Conservation (phyloP, 2,329 filamentous ascomycete species). For the Dactylonectria macrodidyma region DNA sequence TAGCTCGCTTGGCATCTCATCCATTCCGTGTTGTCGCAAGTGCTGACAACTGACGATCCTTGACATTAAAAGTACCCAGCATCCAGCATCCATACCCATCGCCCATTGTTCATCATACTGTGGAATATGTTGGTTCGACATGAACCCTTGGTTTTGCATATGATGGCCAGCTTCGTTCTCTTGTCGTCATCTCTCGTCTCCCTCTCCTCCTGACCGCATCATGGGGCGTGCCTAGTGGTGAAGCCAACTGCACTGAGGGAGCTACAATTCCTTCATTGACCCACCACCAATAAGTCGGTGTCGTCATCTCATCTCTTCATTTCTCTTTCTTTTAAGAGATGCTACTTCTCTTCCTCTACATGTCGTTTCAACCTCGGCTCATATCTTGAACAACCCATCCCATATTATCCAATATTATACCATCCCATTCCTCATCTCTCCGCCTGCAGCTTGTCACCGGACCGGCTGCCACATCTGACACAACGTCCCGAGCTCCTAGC, state of each 20-base stretch:
- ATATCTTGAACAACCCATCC: background rate
- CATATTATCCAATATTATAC: background rate
- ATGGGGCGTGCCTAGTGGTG: slow-evolving; percentile 28
- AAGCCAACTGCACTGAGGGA: slow-evolving; percentile 27
- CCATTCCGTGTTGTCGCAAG: slow-evolving; percentile 10
- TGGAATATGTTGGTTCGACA: background rate
- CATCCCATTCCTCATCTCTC: slow-evolving; percentile 6
- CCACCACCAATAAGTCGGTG: slow-evolving; percentile 26
- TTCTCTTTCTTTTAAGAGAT: background rate
- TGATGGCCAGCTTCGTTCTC: slow-evolving; percentile 22
- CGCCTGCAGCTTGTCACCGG: slow-evolving; percentile 6
- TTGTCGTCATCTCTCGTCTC: slow-evolving; percentile 1
- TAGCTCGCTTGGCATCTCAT: slow-evolving; percentile 1
- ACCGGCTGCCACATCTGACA: slow-evolving; percentile 24
- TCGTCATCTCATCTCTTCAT: slow-evolving; percentile 26
- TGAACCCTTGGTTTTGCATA: background rate
- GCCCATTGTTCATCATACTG: too few species aligned
- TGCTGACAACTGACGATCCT: background rate
- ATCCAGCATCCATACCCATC: too few species aligned
- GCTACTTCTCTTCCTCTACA: background rate
- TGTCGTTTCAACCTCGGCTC: background rate
- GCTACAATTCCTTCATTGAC: slow-evolving; percentile 25
- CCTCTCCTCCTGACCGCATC: slow-evolving; percentile 22
- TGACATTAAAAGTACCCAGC: background rate
- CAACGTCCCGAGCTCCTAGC: slow-evolving; percentile 8